Base-by-base conservation (phyloP, 306 rosid species). In the Crataegus laevigata region DNA sequence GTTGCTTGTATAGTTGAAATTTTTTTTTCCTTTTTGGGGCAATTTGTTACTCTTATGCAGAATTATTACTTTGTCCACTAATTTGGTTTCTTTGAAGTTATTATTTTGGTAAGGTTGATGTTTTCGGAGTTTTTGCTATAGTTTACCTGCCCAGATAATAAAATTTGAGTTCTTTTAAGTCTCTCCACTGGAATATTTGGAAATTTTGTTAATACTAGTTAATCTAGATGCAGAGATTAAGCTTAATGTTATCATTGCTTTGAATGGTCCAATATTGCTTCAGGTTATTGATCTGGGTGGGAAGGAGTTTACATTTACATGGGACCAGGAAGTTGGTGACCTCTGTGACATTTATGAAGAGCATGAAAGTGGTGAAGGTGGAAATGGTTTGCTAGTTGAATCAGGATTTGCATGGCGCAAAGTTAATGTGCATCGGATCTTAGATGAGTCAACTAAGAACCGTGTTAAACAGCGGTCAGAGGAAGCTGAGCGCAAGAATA, bases 371-470 rank as follows among this genome's bases (percentile, higher is more conserved):
- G 96, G 97, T 21, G 96, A 90, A 82, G 91, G 89, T 68, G 96
- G 92, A 65, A 83, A 84, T 60, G 93, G 97, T 76, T 85, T 88
- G 78, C 96, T 94, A 61, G 89, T 89, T 73, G 97, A 94, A 81
- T 92, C 97, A 36, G 99, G 99, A 68, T 78, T 83, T 83, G 96
- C 96, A 57, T 92, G 99, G 99, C 94, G 99, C 68, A 94, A 92
- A 84, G 81, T 94, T 78, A 94, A 90, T 67, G 96, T 94, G 74
- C 96, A 89, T 59, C 96, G 99, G 66, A 80, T 85, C 76, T 90
- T 94, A 86, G 99, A 94, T 28, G 99, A 94, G 78, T 90, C 96
- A 38, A 84, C 90, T 28, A 82, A 77, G 69, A 92, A 88, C 78
- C 99, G 82, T 66, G 91, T 92, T 77, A 94, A 94, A 85, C 88